Evolutionary conservation across 306 rosid genomes (phyloP), one percentile per base, ranked within the genome.

Genomic region (Morella rubra): DNA sequence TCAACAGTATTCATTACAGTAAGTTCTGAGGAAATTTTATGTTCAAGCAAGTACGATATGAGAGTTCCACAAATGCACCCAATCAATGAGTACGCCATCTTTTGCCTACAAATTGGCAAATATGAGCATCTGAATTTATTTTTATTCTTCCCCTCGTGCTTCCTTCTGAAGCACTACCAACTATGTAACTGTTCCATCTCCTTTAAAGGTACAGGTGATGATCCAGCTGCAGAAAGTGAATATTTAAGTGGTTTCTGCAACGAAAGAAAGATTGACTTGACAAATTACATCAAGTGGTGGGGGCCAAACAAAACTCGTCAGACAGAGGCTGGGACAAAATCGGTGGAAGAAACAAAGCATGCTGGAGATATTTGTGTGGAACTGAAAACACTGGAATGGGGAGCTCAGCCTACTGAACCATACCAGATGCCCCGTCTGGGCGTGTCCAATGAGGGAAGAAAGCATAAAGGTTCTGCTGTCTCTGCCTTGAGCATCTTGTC

Each of bases 221-320:
- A 92, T 85, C 91, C 91, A 68, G 96, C 92, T 61, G 87, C 92
- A 71, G 96, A 91, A 67, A 86, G 86, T 75, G 97, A 92, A 50
- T 89, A 82, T 44, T 59, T 74, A 32, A 84, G 89, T 42, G 83
- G 86, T 77, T 87, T 89, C 81, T 83, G 98, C 80, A 61, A 85
- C 77, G 97, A 92, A 64, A 92, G 90, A 83, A 95, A 90, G 91
- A 78, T 88, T 72, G 99, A 95, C 80, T 79, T 95, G 81, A 96
- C 99, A 13, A 88, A 85, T 82, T 84, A 86, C 84, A 87, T 96
- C 79, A 92, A 89, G 85, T 96, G 99, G 99, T 92, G 98, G 99
- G 93, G 93, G 80, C 76, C 96, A 72, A 89, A 74, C 79, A 96
- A 93, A 85, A 84, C 82, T 83, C 86, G 93, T 75, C 93, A 84